phyloP scores from a whole-genome alignment of 1,284 basidiomycete species.

The Fomitiporia mediterranea region DNA sequence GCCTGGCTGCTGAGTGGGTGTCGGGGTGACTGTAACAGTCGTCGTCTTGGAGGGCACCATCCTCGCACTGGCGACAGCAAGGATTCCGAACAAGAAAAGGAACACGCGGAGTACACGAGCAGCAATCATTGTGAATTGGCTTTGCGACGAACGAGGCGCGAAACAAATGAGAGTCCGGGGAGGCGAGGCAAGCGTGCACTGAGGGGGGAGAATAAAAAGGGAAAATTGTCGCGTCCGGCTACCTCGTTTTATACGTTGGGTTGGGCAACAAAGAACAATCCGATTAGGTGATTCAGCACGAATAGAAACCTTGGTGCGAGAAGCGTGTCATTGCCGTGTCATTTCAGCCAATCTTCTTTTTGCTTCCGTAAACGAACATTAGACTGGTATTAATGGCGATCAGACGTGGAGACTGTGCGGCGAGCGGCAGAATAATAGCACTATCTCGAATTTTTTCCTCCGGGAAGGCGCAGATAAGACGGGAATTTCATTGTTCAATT shows the following conservation, averaged over 20 bases:
- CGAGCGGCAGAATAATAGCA: too few relatives aligned
- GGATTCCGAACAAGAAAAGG: slow-evolving; percentile 22
- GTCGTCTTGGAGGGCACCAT: slow-evolving; percentile 18
- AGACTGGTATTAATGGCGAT: too few relatives aligned
- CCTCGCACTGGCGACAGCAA: slow-evolving; percentile 22
- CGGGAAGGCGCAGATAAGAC: too few relatives aligned
- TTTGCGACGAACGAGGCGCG: slow-evolving; percentile 4
- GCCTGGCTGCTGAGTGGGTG: slow-evolving; percentile 6
- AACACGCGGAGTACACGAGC: slow-evolving; percentile 21
- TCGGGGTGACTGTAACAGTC: not conserved
- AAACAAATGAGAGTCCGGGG: slow-evolving; percentile 1
- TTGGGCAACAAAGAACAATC: not conserved
- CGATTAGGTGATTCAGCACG: not conserved
- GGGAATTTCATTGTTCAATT: too few relatives aligned
- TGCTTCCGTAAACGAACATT: too few relatives aligned
- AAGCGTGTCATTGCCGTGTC: not conserved
- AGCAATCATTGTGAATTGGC: slow-evolving; percentile 18
- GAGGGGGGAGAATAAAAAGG: slow-evolving; percentile 5
- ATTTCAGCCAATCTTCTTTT: not conserved
- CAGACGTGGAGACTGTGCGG: too few relatives aligned
- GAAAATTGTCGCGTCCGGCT: not conserved
- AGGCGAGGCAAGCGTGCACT: not conserved
- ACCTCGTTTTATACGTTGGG: not conserved
- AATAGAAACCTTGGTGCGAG: not conserved
- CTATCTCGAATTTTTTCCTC: too few relatives aligned